Evolutionary conservation across 2,329 filamentous ascomycete species (phyloP).

Genomic region (Ascosphaera apis): DNA sequence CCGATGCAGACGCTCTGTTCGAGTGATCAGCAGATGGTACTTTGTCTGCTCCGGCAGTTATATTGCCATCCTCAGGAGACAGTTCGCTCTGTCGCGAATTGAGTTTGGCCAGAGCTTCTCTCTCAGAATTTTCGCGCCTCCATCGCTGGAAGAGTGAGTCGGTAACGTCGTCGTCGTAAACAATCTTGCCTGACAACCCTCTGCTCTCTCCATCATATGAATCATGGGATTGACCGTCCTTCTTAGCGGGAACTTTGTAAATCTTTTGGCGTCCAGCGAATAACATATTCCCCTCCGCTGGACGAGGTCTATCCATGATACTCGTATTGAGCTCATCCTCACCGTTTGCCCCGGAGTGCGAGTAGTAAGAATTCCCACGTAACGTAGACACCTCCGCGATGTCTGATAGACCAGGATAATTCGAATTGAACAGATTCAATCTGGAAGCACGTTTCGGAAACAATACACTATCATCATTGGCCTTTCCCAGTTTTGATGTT

Average conservation of each 20-base stretch:
- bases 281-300: conserved; percentile 70
- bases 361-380: conserved; percentile 26
- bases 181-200: conserved; percentile 29
- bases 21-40: conserved; percentile 27
- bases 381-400: conserved; percentile 84
- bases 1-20: conserved; percentile 60
- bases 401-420: conserved; percentile 41
- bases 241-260: conserved; percentile 50
- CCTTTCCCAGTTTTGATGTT: conserved; percentile 69
- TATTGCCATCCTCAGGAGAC: background rate
- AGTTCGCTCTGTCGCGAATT: too few species aligned
- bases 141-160: conserved; percentile 64
- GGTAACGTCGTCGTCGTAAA: conserved; percentile 75
- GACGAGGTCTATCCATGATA: conserved; percentile 61
- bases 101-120: conserved; percentile 1
- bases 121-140: conserved; percentile 19
- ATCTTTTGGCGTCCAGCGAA: conserved; percentile 94
- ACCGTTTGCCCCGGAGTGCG: background rate
- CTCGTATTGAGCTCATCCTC: conserved; percentile 27
- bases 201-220: conserved; percentile 7
- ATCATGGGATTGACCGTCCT: conserved; percentile 3
- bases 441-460: conserved; percentile 62
- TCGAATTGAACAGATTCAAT: conserved; percentile 47
- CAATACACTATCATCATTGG: conserved; percentile 82
- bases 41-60: background rate